Base-by-base conservation (phyloP, 2,329 filamentous ascomycete genomes). In the Xylariaceae sp. region DNA sequence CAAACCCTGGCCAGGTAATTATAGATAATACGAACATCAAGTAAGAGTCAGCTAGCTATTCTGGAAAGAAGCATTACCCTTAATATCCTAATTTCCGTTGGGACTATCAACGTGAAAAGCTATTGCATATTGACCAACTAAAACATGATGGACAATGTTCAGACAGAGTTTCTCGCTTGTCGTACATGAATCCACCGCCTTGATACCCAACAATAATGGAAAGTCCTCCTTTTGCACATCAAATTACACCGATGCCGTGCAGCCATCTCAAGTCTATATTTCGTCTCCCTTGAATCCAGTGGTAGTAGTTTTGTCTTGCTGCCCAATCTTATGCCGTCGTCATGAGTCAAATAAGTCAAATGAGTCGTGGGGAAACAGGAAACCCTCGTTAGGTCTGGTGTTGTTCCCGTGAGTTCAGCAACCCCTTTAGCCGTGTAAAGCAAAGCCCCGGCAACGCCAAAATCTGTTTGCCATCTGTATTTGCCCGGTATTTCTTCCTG, bases 211-310 rank as follows among this genome's bases (percentile, higher is more conserved):
- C 48, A 35, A 49, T 48, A 46, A 47, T 51, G 27, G 47, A 57
- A 50, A 48, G 43, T 55, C 51, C 58, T 47, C 55, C 18, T 59
- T 67, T 63, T 58, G 51, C 52, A 50, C 60, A 59, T 62, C 62
- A 63, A 64, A 66, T 67, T 65, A 68, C 66, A 65, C 60, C 61
- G 51, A 64, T 67, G 60, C 61, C 61, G 66, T 66, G 63, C 58
- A 60, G 58, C 60, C 53, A 57, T 59, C 50, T 58, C 59, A 62
- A 41, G 63, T 70, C 68, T 70, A 70, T 70, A 55, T 62, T n/a
- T 55, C 53, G 54, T 61, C 61, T 67, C 60, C 60, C 55, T 58
- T 55, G 58, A 63, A 53, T 57, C 59, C 49, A 61, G 59, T 61
- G 62, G 50, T 61, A 60, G 47, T 68, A 60, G 47, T 68, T 67